These are phyloP conservation scores for Orobanche coerulescens DNA, from an alignment of 257 asterid genomes.

Conservation along the genomic window DNA sequence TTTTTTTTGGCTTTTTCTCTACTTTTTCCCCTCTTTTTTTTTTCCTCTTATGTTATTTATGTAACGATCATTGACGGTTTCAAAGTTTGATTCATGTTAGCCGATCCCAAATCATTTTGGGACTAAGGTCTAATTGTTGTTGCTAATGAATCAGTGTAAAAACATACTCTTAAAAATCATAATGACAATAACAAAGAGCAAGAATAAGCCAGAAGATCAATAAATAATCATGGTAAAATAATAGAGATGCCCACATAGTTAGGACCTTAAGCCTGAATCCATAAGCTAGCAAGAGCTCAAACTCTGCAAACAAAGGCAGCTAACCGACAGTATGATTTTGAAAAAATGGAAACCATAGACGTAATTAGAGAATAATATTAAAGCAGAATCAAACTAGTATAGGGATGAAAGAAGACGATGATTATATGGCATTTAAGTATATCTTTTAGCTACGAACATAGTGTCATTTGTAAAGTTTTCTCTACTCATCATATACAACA, in stretches of 20 bases:
- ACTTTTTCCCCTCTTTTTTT: no score
- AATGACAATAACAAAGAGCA: neutral
- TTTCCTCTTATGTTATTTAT: no score
- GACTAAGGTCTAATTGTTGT: no score
- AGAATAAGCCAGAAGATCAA: neutral
- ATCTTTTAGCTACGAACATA: neutral
- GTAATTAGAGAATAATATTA: neutral
- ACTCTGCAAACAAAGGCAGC: neutral
- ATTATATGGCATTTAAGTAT: neutral
- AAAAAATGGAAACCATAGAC: neutral
- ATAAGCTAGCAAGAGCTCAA: neutral
- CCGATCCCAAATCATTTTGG: no score
- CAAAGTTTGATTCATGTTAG: no score
- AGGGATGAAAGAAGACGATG: neutral
- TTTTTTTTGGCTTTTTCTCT: no score
- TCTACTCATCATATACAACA: neutral
- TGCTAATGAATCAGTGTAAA: neutral
- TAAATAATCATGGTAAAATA: neutral
- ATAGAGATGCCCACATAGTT: neutral
- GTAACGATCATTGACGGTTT: no score
- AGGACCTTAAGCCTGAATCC: neutral
- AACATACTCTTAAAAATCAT: neutral
- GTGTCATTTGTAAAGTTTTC: neutral
- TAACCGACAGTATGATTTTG: neutral
- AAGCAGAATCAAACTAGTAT: neutral